Conservation (phyloP, 129 eudicot species). For the Artemisia argyi region DNA sequence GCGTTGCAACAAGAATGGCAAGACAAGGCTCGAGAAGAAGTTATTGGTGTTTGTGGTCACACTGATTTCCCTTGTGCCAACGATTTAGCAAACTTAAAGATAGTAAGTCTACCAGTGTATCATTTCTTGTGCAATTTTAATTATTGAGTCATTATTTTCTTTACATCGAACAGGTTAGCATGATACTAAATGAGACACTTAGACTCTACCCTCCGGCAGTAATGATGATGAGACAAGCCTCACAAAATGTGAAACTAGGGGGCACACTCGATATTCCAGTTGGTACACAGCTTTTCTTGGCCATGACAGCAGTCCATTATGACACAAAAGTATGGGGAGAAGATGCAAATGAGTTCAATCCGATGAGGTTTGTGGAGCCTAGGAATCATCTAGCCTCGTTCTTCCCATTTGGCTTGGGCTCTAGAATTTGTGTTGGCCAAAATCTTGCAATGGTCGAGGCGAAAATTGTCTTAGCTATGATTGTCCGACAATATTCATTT, state of each 20-base stretch:
- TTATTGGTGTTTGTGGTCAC: constrained; percentile 32
- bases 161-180: constrained; percentile 27
- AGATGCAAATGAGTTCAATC: constrained; percentile 43
- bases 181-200: constrained; percentile 46
- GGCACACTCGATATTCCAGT: constrained; percentile 32
- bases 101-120: constrained; percentile 15
- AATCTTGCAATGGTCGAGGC: constrained; percentile 44
- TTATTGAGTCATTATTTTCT: not conserved
- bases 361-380: constrained; percentile 48
- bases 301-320: constrained; percentile 40
- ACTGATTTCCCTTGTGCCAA: constrained; percentile 31
- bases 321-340: constrained; percentile 50
- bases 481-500: constrained; percentile 34
- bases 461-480: constrained; percentile 42
- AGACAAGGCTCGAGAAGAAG: constrained; percentile 45
- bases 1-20: constrained; percentile 60
- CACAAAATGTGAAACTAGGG: constrained; percentile 27
- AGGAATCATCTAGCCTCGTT: constrained; percentile 42
- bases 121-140: not conserved
- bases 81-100: constrained; percentile 37
- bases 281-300: constrained; percentile 25
- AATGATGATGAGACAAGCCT: constrained; percentile 28
- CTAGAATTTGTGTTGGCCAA: constrained; percentile 49
- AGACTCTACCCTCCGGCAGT: constrained; percentile 50
- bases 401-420: constrained; percentile 52